Conservation (phyloP, 306 rosid genomes). For the Cajanus cajan region DNA sequence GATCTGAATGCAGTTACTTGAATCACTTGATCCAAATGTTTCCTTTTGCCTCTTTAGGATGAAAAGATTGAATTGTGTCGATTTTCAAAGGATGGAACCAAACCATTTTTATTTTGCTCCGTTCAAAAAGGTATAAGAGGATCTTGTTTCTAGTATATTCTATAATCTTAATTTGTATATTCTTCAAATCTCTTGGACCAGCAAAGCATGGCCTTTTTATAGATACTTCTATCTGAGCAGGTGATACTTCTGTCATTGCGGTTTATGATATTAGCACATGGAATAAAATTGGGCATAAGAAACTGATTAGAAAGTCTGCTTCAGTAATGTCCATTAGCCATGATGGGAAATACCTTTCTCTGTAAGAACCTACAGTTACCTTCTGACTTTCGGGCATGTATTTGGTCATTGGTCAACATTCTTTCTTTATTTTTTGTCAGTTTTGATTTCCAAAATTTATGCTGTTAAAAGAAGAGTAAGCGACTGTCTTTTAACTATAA, state of each 20-base stretch:
- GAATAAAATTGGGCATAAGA: constrained; percentile 89
- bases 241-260: constrained; percentile 57
- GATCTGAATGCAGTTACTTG: constrained; percentile 9
- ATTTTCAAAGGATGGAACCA: constrained; percentile 94
- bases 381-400: constrained; percentile 8
- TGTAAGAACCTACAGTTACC: constrained; percentile 60
- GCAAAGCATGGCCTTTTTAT: constrained; percentile 3
- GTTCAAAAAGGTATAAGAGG: constrained; percentile 63
- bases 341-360: constrained; percentile 94
- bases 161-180: background rate
- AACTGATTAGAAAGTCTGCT: constrained; percentile 79
- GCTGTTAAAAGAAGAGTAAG: background rate
- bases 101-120: constrained; percentile 83
- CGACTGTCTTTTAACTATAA: background rate
- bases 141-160: constrained; percentile 1
- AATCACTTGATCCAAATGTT: constrained; percentile 11
- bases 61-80: constrained; percentile 90
- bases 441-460: constrained; percentile 1
- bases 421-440: background rate
- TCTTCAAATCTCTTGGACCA: constrained; percentile 19
- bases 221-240: constrained; percentile 41
- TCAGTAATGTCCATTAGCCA: constrained; percentile 80
- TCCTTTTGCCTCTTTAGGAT: constrained; percentile 48
- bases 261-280: constrained; percentile 93
- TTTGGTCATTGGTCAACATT: background rate